Percentiles rank a stretch among this genome's conserved stretches.
Conservation (phyloP, 805 yeast species). For the Hanseniaspora osmophila region DNA sequence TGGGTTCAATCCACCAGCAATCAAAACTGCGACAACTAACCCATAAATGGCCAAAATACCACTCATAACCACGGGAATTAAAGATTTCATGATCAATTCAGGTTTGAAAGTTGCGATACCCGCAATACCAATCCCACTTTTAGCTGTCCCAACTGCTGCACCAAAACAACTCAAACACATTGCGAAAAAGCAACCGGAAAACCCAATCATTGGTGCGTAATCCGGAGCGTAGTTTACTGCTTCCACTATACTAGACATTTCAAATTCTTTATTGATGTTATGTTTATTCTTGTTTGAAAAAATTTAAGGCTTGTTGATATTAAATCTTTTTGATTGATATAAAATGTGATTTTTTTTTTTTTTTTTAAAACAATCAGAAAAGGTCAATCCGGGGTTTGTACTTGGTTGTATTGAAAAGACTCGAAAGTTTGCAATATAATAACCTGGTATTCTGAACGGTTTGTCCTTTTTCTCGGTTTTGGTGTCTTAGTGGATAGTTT, state of each 20-base stretch:
- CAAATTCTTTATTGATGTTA: neutral
- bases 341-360: too few relatives aligned
- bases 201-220: slow-evolving; percentile 94
- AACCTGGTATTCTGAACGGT: too few relatives aligned
- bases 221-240: slow-evolving; percentile 62
- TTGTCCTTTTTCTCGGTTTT: too few relatives aligned
- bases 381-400: too few relatives aligned
- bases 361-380: too few relatives aligned
- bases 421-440: too few relatives aligned
- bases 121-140: slow-evolving; percentile 93
- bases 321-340: neutral
- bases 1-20: slow-evolving; percentile 82
- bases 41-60: slow-evolving; percentile 97
- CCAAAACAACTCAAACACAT: slow-evolving; percentile 90
- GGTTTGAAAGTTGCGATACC: slow-evolving; percentile 98
- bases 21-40: slow-evolving; percentile 86
- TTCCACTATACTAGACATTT: slow-evolving; percentile 21
- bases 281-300: slow-evolving; percentile 2
- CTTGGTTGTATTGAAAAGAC: too few relatives aligned
- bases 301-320: too few relatives aligned
- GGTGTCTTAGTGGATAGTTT: too few relatives aligned
- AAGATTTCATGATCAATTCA: slow-evolving; percentile 85
- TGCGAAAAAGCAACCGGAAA: slow-evolving; percentile 93
- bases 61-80: slow-evolving; percentile 95
- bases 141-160: slow-evolving; percentile 97